Base-by-base conservation (phyloP, 345 rosid species). In the Eucalyptus regnans region DNA sequence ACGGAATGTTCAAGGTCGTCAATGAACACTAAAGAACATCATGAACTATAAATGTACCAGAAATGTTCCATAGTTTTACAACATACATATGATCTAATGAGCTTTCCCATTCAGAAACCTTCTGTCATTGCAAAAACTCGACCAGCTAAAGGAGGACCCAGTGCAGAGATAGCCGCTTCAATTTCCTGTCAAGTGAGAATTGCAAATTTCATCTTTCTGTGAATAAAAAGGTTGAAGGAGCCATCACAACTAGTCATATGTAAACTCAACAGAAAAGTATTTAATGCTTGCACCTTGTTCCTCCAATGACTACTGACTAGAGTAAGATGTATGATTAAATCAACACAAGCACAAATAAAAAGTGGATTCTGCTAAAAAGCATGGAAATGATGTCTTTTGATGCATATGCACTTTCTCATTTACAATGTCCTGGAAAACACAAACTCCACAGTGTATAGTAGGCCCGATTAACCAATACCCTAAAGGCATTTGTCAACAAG, bases 111-210 rank as follows among this genome's bases (percentile, higher is more conserved):
- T 93, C 92, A 96, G 91, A 95, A 95, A 86, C 99, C 98, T 92
- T 95, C 96, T 8, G 96, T 95, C 68, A 98, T 92, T 83, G 98
- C 95, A 95, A 90, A 94, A 87, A 95, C 98, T 87, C 97, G 96
- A 89, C 95, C 97, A 33, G 91, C 90, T 90, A 98, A 90, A 89
- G 99, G 94, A 37, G 95, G 91, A 81, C 93, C 92, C 88, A 97
- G 79, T 81, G 91, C 94, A 50, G 94, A 93, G 66, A 98, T 89
- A 16, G 99, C 99, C 89, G 91, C 92, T 91, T 92, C 90, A 49
- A 98, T 95, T 90, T 94, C 98, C 98, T 98, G 95, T 50, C 43
- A 89, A 76, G 91, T 41, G 50, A 29, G 37, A 58, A 56, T n/a
- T 71, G 83, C 83, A 71, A 71, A 71, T 71, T 71, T 37, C 18